Base-by-base conservation (phyloP, 2,329 filamentous ascomycete genomes). In the Ophiostoma quercus region DNA sequence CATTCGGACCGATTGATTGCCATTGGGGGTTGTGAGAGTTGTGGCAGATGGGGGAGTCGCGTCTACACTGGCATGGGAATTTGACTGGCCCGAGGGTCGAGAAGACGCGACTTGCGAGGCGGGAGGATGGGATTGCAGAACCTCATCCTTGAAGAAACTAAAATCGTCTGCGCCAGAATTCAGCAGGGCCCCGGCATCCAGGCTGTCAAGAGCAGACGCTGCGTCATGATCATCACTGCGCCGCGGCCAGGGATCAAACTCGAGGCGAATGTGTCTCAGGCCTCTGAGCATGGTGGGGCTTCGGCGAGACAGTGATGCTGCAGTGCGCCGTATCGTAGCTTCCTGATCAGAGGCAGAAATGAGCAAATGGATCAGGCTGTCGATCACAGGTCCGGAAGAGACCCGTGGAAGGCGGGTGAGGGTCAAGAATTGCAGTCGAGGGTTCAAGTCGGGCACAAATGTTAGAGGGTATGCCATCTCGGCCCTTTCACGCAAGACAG, bases 401-500 rank as follows among this genome's bases (percentile, higher is more conserved):
- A 81, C 80, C 8, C 84, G 80, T 0, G 87, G 87, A 2, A 89
- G 79, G 37, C 80, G 77, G 0, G 85, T 86, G 29, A 89, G 77
- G 3, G 83, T 84, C 32, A 89, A 74, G 0, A 82, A 84, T 12
- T 76, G 76, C 29, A 89, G 75, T 3, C 85, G 82, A 0, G 85
- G 83, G 71, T 88, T 89, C 78, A 84, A 82, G 67, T 87, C 82
- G 0, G 87, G 87, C 3, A 80, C 75, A 68, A 86, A 84, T 16
- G 78, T 75, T 67, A 82, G 78, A 2, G 83, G 82, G 73, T 83
- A 87, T 7, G 81, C 80, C 41, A 79, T 75, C 41, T 83, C 77
- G 16, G 81, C 78, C n/a, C 81, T 79, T 47, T 78, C 77, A 11
- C 80, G 79, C 57, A 87, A 74, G 1, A 74, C 72, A 0, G 77